These are phyloP conservation scores for Boletus speciosus DNA, from an alignment of 768 basidiomycete species.

Conservation along the genomic window DNA sequence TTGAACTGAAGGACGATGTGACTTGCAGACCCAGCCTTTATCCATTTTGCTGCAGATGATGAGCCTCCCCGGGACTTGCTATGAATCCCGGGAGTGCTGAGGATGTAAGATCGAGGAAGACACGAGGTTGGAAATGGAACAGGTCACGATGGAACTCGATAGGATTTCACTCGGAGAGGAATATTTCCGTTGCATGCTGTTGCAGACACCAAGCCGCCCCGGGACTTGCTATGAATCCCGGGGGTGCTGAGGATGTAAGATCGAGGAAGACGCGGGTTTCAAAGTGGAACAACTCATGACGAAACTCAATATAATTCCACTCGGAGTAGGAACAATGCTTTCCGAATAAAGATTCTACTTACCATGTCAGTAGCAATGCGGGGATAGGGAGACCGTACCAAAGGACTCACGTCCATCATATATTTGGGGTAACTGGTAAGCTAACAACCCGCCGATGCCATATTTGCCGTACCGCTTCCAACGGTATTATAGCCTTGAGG, in stretches of 20 bases:
- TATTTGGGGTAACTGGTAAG: neutral
- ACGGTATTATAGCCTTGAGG: neutral
- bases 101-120: too few relatives aligned
- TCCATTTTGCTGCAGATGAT: neutral
- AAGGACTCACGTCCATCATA: neutral
- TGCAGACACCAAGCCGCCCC: too few relatives aligned
- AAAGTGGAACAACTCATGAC: too few relatives aligned
- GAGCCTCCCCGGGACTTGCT: neutral
- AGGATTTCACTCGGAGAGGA: too few relatives aligned
- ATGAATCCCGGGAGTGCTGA: too few relatives aligned
- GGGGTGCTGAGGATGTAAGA: too few relatives aligned
- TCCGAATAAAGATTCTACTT: neutral
- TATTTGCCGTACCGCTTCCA: neutral
- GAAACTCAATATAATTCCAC: too few relatives aligned
- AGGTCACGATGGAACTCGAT: too few relatives aligned
- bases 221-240: too few relatives aligned
- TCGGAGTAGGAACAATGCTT: neutral
- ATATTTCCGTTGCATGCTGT: too few relatives aligned
- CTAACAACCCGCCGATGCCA: neutral
- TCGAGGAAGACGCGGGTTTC: too few relatives aligned
- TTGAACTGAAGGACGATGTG: neutral
- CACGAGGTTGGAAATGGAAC: too few relatives aligned
- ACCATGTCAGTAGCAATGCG: neutral
- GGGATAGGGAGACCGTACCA: neutral
- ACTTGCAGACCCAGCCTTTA: conserved; percentile 7